Conservation (phyloP, 768 basidiomycete genomes). For the Leucocoprinus leucothites region DNA sequence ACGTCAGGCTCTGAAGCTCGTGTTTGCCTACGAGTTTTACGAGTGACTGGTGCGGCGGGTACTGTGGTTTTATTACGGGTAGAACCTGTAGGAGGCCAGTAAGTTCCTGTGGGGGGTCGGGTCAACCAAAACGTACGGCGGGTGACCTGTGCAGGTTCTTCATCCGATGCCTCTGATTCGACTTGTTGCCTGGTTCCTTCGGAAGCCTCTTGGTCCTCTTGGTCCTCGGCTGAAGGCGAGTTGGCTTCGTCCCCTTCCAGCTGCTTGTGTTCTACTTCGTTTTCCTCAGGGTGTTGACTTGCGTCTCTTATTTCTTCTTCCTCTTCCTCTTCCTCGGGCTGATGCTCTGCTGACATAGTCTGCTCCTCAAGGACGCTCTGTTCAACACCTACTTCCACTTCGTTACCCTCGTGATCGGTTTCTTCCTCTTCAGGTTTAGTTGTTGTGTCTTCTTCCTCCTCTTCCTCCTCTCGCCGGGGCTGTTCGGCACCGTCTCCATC, state of each 20-base stretch:
- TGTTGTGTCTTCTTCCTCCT: constrained; percentile 15
- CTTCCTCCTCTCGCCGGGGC: constrained; percentile 18
- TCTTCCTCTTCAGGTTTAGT: constrained; percentile 15
- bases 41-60: constrained; percentile 25
- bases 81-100: constrained; percentile 27
- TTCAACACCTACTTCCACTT: not conserved
- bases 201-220: constrained; percentile 9
- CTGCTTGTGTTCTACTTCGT: constrained; percentile 1
- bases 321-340: constrained; percentile 21
- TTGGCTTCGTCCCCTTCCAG: not conserved
- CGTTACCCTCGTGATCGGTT: constrained; percentile 15
- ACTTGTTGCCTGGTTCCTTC: constrained; percentile 7
- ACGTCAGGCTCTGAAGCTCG: constrained; percentile 24
- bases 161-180: constrained; percentile 13
- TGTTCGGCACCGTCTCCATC: constrained; percentile 8
- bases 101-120: not conserved
- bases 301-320: constrained; percentile 17
- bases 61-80: constrained; percentile 36
- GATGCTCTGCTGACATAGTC: not conserved
- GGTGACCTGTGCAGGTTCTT: constrained; percentile 30
- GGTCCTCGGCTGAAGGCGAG: constrained; percentile 11
- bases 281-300: constrained; percentile 14
- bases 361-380: not conserved
- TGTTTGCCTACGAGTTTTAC: constrained; percentile 28
- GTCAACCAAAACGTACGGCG: constrained; percentile 27